phyloP scores from a whole-genome alignment of 805 yeast species.

The Cyberlindnera mississippiensis region DNA sequence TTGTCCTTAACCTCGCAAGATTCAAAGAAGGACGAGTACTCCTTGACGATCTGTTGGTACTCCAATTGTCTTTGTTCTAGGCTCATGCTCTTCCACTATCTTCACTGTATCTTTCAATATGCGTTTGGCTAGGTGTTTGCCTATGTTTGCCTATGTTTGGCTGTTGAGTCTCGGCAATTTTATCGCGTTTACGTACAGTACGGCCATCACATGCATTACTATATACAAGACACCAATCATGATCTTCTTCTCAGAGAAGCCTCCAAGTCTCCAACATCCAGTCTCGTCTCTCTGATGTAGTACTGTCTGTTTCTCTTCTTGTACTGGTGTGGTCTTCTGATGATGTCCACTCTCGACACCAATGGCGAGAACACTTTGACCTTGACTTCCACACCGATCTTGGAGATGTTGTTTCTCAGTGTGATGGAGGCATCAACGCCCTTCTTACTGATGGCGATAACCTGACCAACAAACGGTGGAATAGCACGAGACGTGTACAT shows the following conservation, averaged over 20 bases:
- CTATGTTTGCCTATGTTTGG: no score
- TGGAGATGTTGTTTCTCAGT: constrained; percentile 75
- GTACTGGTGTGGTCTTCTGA: constrained; percentile 70
- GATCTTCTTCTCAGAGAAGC: constrained; percentile 32
- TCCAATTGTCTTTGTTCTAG: constrained; percentile 5
- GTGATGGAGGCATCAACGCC: constrained; percentile 72
- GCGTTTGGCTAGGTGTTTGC: no score
- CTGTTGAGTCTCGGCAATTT: no score
- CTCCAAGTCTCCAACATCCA: constrained; percentile 73
- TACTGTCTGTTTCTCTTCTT: constrained; percentile 82
- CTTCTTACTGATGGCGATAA: constrained; percentile 70
- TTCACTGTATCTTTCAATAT: no score
- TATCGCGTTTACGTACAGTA: background rate
- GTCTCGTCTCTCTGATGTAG: constrained; percentile 76
- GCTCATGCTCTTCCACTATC: no score
- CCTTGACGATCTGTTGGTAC: constrained; percentile 4
- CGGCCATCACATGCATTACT: no score
- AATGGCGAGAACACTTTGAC: constrained; percentile 80
- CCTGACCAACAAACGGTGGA: constrained; percentile 71
- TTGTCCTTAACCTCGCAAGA: background rate
- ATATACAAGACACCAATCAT: background rate
- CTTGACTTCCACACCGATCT: constrained; percentile 81
- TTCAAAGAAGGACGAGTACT: constrained; percentile 5
- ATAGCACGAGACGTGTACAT: constrained; percentile 54
- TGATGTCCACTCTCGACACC: constrained; percentile 69